Evolutionary conservation across 345 rosid species (phyloP).

Genomic region (Psidium guajava): DNA sequence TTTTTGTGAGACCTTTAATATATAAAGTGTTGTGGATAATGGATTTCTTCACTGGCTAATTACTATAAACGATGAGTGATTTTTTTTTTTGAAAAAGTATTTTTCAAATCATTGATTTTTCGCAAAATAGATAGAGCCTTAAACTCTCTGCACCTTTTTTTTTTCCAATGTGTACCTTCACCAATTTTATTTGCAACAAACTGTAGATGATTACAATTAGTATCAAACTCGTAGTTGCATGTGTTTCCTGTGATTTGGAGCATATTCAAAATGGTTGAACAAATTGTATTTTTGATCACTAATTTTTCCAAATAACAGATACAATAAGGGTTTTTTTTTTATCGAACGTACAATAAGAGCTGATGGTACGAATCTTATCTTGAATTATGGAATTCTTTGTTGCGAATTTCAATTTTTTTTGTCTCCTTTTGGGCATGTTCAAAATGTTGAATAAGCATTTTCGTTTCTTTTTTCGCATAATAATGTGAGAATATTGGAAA

Average conservation of each 20-base stretch:
- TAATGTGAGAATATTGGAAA: not conserved
- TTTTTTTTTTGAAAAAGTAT: too few relatives aligned
- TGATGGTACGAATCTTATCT: not conserved
- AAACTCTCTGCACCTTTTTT: not conserved
- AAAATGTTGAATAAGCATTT: not conserved
- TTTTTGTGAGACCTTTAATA: too few relatives aligned
- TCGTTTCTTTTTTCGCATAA: not conserved
- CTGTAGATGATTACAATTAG: not conserved
- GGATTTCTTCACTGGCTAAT: too few relatives aligned
- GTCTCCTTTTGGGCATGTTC: not conserved
- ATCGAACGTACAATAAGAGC: too few relatives aligned
- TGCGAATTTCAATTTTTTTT: not conserved
- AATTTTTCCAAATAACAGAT: not conserved
- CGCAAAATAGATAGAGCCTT: not conserved
- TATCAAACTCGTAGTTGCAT: not conserved
- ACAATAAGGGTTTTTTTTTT: too few relatives aligned
- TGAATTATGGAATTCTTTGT: not conserved
- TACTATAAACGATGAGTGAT: too few relatives aligned
- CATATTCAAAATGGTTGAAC: not conserved
- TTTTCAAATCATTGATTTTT: too few relatives aligned
- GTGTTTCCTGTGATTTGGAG: not conserved
- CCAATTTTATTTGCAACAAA: not conserved
- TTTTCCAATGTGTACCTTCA: not conserved
- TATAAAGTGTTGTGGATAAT: too few relatives aligned
- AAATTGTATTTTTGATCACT: not conserved